phyloP scores from a whole-genome alignment of 768 basidiomycete genomes.

The Mycena chlorophos region DNA sequence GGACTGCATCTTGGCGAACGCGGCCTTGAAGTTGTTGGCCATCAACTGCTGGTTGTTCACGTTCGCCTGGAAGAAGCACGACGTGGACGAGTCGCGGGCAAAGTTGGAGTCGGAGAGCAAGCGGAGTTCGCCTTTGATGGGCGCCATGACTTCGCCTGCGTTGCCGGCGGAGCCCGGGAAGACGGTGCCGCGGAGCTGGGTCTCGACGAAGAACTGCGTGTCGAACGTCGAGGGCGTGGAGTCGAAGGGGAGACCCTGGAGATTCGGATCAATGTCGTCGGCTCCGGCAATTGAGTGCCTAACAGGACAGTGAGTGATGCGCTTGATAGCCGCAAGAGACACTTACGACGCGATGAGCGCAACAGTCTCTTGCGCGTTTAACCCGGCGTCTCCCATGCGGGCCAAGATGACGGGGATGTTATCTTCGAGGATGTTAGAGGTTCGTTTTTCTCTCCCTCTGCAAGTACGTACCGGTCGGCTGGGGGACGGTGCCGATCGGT shows the following conservation, averaged over 20 bases:
- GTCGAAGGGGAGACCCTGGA: background rate
- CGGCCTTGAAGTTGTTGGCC: constrained; percentile 41
- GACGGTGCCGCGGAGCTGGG: constrained; percentile 42
- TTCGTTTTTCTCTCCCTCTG: background rate
- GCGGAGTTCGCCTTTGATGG: constrained; percentile 43
- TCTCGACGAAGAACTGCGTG: constrained; percentile 46
- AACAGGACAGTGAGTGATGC: constrained; percentile 10
- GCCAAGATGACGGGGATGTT: too few species aligned
- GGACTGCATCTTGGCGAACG: constrained; percentile 45
- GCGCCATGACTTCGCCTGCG: constrained; percentile 40
- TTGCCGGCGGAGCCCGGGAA: constrained; percentile 41
- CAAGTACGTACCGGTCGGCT: constrained; percentile 23
- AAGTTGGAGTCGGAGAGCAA: constrained; percentile 42
- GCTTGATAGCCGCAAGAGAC: background rate
- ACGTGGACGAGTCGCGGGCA: constrained; percentile 39
- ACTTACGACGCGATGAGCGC: too few species aligned
- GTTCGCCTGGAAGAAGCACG: too few species aligned
- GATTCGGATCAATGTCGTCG: background rate
- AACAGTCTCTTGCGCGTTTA: too few species aligned
- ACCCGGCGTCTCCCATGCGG: too few species aligned
- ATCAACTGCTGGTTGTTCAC: constrained; percentile 52
- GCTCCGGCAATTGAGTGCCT: too few species aligned
- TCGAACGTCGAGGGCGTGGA: background rate
- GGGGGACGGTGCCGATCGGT: constrained; percentile 25
- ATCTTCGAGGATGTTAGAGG: too few species aligned